Percentiles rank a stretch among this genome's conserved stretches.
Conservation (phyloP, 2,329 filamentous ascomycete genomes). For the Thermomyces lanuginosus region DNA sequence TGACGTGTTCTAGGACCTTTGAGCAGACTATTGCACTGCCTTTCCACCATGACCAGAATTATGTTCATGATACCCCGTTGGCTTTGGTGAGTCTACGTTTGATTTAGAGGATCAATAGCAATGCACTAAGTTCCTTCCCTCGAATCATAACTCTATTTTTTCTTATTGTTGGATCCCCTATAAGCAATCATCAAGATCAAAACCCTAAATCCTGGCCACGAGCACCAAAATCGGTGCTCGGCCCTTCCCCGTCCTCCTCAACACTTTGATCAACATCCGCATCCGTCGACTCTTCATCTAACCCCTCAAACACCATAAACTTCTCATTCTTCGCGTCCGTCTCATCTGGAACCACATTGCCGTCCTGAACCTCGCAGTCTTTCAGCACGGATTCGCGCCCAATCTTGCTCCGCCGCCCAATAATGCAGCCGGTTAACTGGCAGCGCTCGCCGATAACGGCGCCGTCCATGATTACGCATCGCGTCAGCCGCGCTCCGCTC, state of each 20-base stretch:
- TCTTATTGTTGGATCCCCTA: too few relatives aligned
- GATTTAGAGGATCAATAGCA: too few relatives aligned
- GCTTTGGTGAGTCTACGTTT: too few relatives aligned
- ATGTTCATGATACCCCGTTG: too few relatives aligned
- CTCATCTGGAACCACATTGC: constrained; percentile 67
- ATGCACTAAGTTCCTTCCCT: too few relatives aligned
- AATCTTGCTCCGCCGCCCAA: constrained; percentile 65
- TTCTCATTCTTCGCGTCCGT: constrained; percentile 47
- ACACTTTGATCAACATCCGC: constrained; percentile 15
- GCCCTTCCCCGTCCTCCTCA: constrained; percentile 7
- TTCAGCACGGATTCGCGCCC: constrained; percentile 68
- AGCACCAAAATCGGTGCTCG: constrained; percentile 13
- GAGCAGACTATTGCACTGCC: too few relatives aligned
- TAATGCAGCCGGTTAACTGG: constrained; percentile 71
- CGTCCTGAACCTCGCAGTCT: constrained; percentile 82
- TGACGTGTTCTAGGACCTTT: too few relatives aligned
- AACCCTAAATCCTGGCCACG: constrained; percentile 11
- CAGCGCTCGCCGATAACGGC: constrained; percentile 70
- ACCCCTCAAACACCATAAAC: constrained; percentile 38
- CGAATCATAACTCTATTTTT: too few relatives aligned
- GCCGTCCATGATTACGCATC: constrained; percentile 85
- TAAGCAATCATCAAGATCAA: constrained; percentile 5
- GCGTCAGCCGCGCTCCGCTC: constrained; percentile 67
- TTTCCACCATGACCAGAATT: too few relatives aligned
- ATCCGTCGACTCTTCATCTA: constrained; percentile 25